These are phyloP conservation scores for Vickermania ingenoplastis DNA, from an alignment of 208 protist species.

Conservation along the genomic window DNA sequence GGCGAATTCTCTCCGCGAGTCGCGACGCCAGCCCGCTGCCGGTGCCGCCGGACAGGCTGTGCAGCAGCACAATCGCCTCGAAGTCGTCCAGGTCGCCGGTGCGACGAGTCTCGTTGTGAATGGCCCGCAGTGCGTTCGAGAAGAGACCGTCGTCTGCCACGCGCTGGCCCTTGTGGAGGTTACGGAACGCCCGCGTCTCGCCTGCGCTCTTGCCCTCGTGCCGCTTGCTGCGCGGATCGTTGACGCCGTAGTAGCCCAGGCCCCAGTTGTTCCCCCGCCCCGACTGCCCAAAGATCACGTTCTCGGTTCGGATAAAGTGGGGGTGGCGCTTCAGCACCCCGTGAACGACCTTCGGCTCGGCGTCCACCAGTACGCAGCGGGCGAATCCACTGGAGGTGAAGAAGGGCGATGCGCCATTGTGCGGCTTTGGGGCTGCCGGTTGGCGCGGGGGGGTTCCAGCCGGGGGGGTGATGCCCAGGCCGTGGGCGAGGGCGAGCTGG, in stretches of 20 bases:
- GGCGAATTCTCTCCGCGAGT: conserved; percentile 70
- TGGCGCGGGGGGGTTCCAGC: neutral
- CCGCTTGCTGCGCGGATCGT: conserved; percentile 27
- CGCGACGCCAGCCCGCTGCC: conserved; percentile 71
- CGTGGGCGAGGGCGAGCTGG: conserved; percentile 26
- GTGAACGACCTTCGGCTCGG: conserved; percentile 81
- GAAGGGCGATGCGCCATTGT: conserved; percentile 34
- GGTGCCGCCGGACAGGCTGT: conserved; percentile 79
- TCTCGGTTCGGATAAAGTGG: conserved; percentile 46
- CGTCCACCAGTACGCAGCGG: conserved; percentile 75
- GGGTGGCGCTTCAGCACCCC: conserved; percentile 42
- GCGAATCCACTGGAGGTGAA: conserved; percentile 53
- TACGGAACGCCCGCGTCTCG: conserved; percentile 35
- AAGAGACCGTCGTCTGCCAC: conserved; percentile 44
- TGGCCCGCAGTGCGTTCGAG: conserved; percentile 41
- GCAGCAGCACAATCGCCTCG: conserved; percentile 73
- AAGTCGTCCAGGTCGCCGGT: conserved; percentile 39
- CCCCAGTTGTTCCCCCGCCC: conserved; percentile 84
- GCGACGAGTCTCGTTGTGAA: conserved; percentile 68
- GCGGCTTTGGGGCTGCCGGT: neutral
- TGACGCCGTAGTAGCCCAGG: conserved; percentile 74
- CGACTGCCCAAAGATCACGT: conserved; percentile 67
- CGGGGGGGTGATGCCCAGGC: conserved; percentile 3
- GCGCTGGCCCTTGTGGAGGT: conserved; percentile 53
- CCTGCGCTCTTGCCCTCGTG: conserved; percentile 22